These are phyloP conservation scores for Pseudogymnoascus sp. DNA, from an alignment of 2,329 filamentous ascomycete species.

Conservation along the genomic window DNA sequence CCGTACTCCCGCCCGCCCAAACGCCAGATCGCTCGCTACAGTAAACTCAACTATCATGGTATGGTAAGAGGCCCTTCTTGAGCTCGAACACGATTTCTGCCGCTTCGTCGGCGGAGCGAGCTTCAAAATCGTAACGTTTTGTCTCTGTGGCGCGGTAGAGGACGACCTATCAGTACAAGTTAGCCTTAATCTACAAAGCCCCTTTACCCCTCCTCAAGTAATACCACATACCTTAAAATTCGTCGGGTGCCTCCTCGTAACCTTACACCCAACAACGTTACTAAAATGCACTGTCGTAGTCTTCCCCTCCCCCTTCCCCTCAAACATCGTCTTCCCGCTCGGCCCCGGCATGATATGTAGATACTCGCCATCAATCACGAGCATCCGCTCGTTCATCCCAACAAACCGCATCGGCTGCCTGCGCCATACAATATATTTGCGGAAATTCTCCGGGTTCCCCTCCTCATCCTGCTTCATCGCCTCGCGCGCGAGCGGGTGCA, in stretches of 20 bases:
- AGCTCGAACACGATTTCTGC: conserved; percentile 73
- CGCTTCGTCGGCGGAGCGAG: conserved; percentile 63
- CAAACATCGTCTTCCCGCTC: conserved; percentile 57
- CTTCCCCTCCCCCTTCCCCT: conserved; percentile 50
- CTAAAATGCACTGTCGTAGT: conserved; percentile 77
- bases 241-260: conserved; percentile 69
- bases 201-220: not conserved
- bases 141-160: conserved; percentile 70
- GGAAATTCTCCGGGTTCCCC: conserved; percentile 52
- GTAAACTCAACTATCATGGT: conserved; percentile 26
- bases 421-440: conserved; percentile 72
- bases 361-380: conserved; percentile 79
- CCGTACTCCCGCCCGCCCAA: not conserved
- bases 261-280: conserved; percentile 75
- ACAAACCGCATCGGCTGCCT: conserved; percentile 79
- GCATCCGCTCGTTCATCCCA: conserved; percentile 64
- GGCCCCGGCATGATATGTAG: conserved; percentile 74
- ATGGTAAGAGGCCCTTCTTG: conserved; percentile 66
- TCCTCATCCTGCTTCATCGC: conserved; percentile 52
- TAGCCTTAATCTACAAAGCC: not conserved
- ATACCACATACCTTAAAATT: conserved; percentile 61
- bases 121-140: conserved; percentile 80
- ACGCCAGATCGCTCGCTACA: conserved; percentile 6
- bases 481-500: conserved; percentile 62
- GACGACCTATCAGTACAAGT: conserved; percentile 42